Evolutionary conservation across 2,329 filamentous ascomycete genomes (phyloP).

Genomic region (Diplodia corticola): DNA sequence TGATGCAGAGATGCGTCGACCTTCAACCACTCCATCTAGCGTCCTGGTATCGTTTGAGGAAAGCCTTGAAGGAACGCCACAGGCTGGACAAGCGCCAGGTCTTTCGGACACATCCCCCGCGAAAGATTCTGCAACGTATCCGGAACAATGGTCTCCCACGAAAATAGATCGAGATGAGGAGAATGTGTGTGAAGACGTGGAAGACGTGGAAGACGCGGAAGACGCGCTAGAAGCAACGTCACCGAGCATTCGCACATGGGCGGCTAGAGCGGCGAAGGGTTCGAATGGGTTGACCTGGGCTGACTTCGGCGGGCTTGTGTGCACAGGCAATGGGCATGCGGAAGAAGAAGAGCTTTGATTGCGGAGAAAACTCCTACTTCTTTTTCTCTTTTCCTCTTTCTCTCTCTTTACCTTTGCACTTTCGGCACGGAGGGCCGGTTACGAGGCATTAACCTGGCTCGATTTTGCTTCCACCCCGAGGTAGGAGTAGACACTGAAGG

Average conservation of each 20-base stretch:
- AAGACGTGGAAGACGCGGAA: background rate
- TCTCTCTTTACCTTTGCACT: too few relatives aligned
- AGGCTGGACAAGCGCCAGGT: background rate
- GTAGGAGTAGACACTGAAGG: too few relatives aligned
- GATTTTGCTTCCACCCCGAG: too few relatives aligned
- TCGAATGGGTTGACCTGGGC: constrained; percentile 42
- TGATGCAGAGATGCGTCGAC: background rate
- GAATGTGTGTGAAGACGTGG: too few relatives aligned
- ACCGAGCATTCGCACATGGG: constrained; percentile 14
- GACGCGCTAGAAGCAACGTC: background rate
- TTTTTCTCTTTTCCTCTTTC: background rate
- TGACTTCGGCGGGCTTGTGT: constrained; percentile 47
- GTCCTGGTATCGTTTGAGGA: background rate
- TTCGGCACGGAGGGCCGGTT: too few relatives aligned
- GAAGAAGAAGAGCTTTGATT: constrained; percentile 46
- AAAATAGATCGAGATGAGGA: background rate
- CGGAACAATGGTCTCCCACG: background rate
- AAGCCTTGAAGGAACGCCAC: background rate
- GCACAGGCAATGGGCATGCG: constrained; percentile 45
- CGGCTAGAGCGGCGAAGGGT: background rate
- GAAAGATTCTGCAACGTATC: background rate
- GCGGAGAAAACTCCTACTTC: background rate
- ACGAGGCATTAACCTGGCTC: background rate
- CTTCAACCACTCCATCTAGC: background rate
- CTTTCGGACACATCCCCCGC: background rate